Conservation (phyloP, 2,329 filamentous ascomycete genomes). For the Sodiomyces alkalinus region DNA sequence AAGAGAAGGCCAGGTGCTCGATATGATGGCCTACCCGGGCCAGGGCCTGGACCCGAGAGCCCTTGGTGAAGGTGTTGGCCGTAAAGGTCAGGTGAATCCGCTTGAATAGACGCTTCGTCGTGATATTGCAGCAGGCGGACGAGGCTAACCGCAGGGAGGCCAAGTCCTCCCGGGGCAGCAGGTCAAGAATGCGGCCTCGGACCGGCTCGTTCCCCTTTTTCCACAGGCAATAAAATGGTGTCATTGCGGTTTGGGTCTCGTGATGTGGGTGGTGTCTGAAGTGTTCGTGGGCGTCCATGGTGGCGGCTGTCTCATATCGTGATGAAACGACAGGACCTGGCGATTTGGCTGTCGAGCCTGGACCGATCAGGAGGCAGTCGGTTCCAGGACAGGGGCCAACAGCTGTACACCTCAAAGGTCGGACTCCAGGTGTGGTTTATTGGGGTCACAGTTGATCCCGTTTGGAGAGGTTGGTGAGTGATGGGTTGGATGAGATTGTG, state of each 20-base stretch:
- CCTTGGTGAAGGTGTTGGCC: slow-evolving; percentile 60
- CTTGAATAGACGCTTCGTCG: slow-evolving; percentile 55
- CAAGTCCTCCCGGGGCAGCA: slow-evolving; percentile 34
- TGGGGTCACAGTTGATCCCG: too few relatives aligned
- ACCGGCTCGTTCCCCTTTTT: slow-evolving; percentile 27
- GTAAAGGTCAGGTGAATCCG: slow-evolving; percentile 57
- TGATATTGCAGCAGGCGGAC: slow-evolving; percentile 54
- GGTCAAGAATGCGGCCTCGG: slow-evolving; percentile 32
- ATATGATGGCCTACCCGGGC: slow-evolving; percentile 65
- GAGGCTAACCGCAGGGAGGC: slow-evolving; percentile 50
- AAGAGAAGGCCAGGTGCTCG: slow-evolving; percentile 60
- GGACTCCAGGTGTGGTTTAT: too few relatives aligned
- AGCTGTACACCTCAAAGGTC: too few relatives aligned
- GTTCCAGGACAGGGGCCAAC: too few relatives aligned
- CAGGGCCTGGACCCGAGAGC: slow-evolving; percentile 57
- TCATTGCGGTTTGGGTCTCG: neutral
- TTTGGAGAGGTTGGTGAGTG: too few relatives aligned
- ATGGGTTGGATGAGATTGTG: too few relatives aligned
- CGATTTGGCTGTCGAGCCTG: neutral
- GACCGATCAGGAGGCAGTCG: too few relatives aligned
- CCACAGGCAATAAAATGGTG: slow-evolving; percentile 39
- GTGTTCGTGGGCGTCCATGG: slow-evolving; percentile 35
- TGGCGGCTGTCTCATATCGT: slow-evolving; percentile 30
- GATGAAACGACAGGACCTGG: slow-evolving; percentile 4
- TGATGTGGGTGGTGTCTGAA: slow-evolving; percentile 5